phyloP scores from a whole-genome alignment of 2,329 filamentous ascomycete species.

The Exophiala bonariae region DNA sequence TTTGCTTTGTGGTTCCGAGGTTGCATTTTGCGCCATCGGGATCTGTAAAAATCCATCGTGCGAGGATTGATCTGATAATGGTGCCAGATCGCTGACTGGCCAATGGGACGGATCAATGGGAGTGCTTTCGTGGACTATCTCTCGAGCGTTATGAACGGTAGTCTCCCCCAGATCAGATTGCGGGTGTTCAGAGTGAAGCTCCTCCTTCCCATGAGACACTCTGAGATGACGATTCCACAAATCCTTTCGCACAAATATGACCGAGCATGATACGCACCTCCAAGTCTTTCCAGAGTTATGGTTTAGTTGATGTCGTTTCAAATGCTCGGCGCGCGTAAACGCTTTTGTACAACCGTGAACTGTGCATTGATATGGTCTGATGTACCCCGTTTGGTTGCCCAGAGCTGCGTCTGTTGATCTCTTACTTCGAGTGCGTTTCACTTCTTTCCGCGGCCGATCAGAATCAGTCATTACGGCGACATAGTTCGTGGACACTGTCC shows the following conservation, averaged over 20 bases:
- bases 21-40: too few relatives aligned
- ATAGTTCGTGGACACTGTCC: too few relatives aligned
- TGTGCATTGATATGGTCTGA: constrained; percentile 8
- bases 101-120: too few relatives aligned
- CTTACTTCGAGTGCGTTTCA: constrained; percentile 4
- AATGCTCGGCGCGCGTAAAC: constrained; percentile 59
- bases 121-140: too few relatives aligned
- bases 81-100: too few relatives aligned
- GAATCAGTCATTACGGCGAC: too few relatives aligned
- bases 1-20: too few relatives aligned
- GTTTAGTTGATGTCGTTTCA: constrained; percentile 43
- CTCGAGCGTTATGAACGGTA: too few relatives aligned
- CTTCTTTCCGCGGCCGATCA: not conserved
- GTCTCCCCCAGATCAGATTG: not conserved
- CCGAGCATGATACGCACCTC: constrained; percentile 2
- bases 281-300: constrained; percentile 3
- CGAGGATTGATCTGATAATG: too few relatives aligned
- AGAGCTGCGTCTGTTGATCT: not conserved
- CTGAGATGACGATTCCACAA: constrained; percentile 8
- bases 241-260: constrained; percentile 8
- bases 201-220: constrained; percentile 3
- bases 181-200: not conserved
- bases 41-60: too few relatives aligned
- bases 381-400: not conserved
- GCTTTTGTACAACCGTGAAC: constrained; percentile 47